These are phyloP conservation scores for Straminergon stramineum DNA, from an alignment of 225 moss, liverwort and hornwort genomes.

Conservation along the genomic window DNA sequence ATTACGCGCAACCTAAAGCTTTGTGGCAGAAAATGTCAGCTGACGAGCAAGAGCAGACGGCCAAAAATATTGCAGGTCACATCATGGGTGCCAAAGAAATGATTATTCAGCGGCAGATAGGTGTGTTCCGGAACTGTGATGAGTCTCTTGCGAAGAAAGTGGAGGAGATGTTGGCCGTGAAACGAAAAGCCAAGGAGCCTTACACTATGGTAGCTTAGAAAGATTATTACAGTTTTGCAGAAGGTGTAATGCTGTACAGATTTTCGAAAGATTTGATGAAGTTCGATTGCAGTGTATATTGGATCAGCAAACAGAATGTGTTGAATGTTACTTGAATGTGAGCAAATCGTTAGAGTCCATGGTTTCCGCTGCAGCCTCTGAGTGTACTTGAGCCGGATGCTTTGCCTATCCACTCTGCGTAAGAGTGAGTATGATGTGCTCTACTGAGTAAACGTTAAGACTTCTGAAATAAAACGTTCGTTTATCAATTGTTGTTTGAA, in stretches of 20 bases:
- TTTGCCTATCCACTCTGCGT: too few species aligned
- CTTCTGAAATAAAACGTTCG: too few species aligned
- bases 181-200: slow-evolving; percentile 39
- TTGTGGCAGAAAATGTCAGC: slow-evolving; percentile 45
- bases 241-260: neutral
- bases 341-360: too few species aligned
- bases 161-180: slow-evolving; percentile 38
- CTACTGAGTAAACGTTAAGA: too few species aligned
- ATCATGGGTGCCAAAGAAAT: slow-evolving; percentile 41
- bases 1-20: neutral
- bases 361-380: too few species aligned
- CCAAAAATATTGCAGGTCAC: slow-evolving; percentile 44
- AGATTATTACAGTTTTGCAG: accelerated
- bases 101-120: slow-evolving; percentile 49
- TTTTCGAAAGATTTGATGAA: neutral
- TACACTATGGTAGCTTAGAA: slow-evolving; percentile 65
- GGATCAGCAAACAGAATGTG: neutral
- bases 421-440: too few species aligned
- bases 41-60: slow-evolving; percentile 55
- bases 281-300: neutral
- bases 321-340: too few species aligned
- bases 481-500: too few species aligned
- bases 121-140: slow-evolving; percentile 52
- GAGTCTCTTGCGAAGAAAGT: slow-evolving; percentile 21
- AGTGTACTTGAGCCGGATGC: too few species aligned